Base-by-base conservation (phyloP, 1,284 basidiomycete species). In the Microstroma glucosiphilum region DNA sequence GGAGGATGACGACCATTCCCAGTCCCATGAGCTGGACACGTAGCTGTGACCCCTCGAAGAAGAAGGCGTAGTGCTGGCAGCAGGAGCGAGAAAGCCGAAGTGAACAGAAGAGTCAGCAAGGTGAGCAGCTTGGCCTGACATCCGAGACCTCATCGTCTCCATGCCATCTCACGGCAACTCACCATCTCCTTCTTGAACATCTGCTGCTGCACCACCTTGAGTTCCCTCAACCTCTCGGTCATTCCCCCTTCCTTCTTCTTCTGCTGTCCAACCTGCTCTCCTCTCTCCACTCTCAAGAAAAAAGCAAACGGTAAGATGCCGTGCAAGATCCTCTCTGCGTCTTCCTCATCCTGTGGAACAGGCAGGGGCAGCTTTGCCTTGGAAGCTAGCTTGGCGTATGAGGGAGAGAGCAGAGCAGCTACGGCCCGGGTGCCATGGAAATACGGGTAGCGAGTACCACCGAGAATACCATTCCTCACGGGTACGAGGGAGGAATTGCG, bases 361-460 rank as follows among this genome's bases (percentile, higher is more conserved):
- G 67, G 67, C 15, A 63, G 40, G 40, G 60, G 40, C 1, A 70
- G 65, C 51, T 71, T 68, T 49, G 74, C 72, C 86, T 84, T 62
- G 30, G 90, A 91, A 17, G 88, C 89, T 55, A 89, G 84, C 80
- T 97, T 97, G 57, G 86, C 83, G 77, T 93, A 98, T 42, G 89
- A 88, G 0, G 94, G 92, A 1, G 91, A 91, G 60, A 91, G 86
- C 2, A 98, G 84, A 0, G 91, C 90, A 79, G 96, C 94, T 58
- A 96, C 83, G 0, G 94, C 77, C 3, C 71, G 63, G 6, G 69
- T 70, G 21, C 77, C 94, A 83, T 94, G 97, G 84, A 98, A 98
- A 82, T 97, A 97, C 80, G 97, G 94, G 61, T 93, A 84, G 56
- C 94, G 88, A 81, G 96, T 96, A 43, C 94, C 96, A 73, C 91